Percentiles rank a stretch among this genome's conserved stretches.
Evolutionary conservation across 2,329 filamentous ascomycete species (phyloP).

Genomic region (Xylaria sp.): DNA sequence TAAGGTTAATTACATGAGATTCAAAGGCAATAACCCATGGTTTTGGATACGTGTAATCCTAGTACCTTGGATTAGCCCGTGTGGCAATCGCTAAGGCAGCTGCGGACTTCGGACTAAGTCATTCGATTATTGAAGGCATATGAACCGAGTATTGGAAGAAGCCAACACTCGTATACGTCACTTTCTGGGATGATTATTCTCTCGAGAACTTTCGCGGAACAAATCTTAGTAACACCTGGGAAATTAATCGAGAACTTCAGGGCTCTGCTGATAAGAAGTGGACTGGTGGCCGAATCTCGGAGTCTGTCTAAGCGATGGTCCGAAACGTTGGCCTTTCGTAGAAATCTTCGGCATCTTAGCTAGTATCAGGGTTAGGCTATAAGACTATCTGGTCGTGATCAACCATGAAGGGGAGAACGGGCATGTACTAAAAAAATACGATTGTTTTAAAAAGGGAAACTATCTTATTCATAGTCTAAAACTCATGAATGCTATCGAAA

Average conservation of each 20-base stretch:
- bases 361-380: neutral
- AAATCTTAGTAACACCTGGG: neutral
- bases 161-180: slow-evolving; percentile 18
- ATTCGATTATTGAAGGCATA: neutral
- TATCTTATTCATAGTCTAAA: neutral
- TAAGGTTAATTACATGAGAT: too few relatives aligned
- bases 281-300: slow-evolving; percentile 16
- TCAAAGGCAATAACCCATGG: too few relatives aligned
- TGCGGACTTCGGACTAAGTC: neutral
- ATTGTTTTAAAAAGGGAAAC: neutral
- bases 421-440: neutral
- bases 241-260: neutral
- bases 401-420: neutral
- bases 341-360: slow-evolving; percentile 2
- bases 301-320: slow-evolving; percentile 9
- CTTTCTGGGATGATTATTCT: slow-evolving; percentile 17
- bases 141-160: slow-evolving; percentile 2
- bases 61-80: too few relatives aligned
- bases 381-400: slow-evolving; percentile 20
- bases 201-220: slow-evolving; percentile 21
- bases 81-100: too few relatives aligned
- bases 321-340: neutral
- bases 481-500: neutral
- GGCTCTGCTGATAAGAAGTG: neutral
- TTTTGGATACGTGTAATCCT: too few relatives aligned